A percentile compares a stretch with the other conserved stretches of the same genome.
phyloP scores from a whole-genome alignment of 495 filamentous ascomycete species.

The Daldinia vernicosa region DNA sequence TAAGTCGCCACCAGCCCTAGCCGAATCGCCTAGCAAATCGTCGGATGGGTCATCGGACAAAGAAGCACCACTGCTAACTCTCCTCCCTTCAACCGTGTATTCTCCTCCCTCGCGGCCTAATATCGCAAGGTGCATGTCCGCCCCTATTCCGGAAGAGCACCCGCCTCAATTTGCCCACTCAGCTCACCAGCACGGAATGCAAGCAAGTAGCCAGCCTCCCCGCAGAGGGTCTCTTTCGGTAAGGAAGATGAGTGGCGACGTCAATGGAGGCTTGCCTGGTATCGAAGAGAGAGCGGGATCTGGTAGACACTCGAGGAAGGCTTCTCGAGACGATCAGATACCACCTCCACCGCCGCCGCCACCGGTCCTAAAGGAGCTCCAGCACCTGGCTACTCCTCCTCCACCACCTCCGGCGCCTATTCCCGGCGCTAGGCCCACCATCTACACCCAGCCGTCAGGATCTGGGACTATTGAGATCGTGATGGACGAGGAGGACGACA shows the following conservation, averaged over 20 bases:
- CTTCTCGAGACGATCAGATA: constrained; percentile 55
- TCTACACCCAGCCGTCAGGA: constrained; percentile 57
- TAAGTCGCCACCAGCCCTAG: constrained; percentile 36
- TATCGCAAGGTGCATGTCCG: constrained; percentile 75
- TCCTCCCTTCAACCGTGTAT: constrained; percentile 72
- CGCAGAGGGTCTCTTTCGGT: constrained; percentile 41
- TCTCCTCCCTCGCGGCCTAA: constrained; percentile 63
- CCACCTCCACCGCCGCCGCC: constrained; percentile 61
- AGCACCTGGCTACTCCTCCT: constrained; percentile 76
- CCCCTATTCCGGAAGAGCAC: constrained; percentile 70
- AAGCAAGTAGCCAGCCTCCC: constrained; percentile 55
- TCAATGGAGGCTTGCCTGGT: constrained; percentile 44
- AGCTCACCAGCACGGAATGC: constrained; percentile 57
- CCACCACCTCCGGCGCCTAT: constrained; percentile 73
- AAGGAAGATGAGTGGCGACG: constrained; percentile 52
- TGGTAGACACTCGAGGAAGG: constrained; percentile 46
- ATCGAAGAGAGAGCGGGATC: constrained; percentile 74
- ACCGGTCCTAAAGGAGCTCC: constrained; percentile 81
- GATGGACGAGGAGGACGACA: constrained; percentile 68
- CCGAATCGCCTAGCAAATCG: constrained; percentile 40
- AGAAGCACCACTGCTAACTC: constrained; percentile 46
- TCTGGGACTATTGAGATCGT: constrained; percentile 77
- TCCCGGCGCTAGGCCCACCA: constrained; percentile 46
- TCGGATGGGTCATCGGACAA: constrained; percentile 28
- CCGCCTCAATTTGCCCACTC: constrained; percentile 56